Evolutionary conservation across 2,329 filamentous ascomycete genomes (phyloP), one percentile per base, ranked within the genome.

Genomic region (Pseudomassariella vexata): DNA sequence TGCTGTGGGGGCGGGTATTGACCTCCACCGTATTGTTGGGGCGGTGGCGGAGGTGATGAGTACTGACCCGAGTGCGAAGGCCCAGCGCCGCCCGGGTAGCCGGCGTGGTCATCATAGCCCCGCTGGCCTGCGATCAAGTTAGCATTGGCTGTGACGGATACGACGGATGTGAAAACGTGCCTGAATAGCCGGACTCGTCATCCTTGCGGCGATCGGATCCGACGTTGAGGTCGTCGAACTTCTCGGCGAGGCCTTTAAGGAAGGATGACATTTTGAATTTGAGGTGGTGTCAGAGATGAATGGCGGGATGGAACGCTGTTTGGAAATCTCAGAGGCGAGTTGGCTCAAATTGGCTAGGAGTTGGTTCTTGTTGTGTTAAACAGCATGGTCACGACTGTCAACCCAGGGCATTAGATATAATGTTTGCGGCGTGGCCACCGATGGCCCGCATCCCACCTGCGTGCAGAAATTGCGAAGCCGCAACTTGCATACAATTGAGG

Each of bases 221-320:
- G 10, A 55, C 37, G 17, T 25, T 28, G 19, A 55, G 36, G n/a
- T 49, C 46, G 24, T 53, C 52, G 10, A 56, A 43, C 46, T 52
- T 53, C 35, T 44, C 48, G 11, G 44, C 32, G 21, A 56, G 38
- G 18, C 54, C 54, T 23, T 44, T 50, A 31, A 54, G 43, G 35
- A 55, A 52, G 4, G 52, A 53, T n/a, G n/a, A n/a, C 46, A 53
- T 53, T 28, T 27, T 47, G 22, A 23, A 23, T n/a, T n/a, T 23
- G 3, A n/a, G 21, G 16, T 30, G 22, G 8, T 27, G 21, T 22
- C 28, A 11, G 30, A n/a, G 25, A 14, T 5, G 14, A 28, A 26
- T 17, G 24, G 19, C 17, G 12, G 24, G 9, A 15, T 6, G n/a
- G 19, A 15, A 15, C 17, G 10, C 14, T 17, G 25, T 18, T 14